These are phyloP conservation scores for Dipodascopsis uninucleata DNA, from an alignment of 805 yeast species.

Conservation along the genomic window DNA sequence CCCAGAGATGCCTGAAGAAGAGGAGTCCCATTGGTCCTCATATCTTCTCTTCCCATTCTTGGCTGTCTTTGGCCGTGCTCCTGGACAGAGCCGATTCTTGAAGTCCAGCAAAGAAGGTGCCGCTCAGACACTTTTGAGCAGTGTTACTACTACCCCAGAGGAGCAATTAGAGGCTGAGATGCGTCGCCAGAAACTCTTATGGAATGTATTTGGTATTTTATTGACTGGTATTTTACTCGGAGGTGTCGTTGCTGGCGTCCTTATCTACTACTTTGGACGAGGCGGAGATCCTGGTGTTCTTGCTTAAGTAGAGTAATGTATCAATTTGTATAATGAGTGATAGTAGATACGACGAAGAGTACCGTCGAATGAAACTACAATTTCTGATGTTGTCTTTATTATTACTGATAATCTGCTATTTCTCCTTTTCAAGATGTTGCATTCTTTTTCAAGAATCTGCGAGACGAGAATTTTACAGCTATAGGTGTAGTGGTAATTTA, in stretches of 20 bases:
- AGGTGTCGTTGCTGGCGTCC: slow-evolving; percentile 24
- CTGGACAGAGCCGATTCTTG: slow-evolving; percentile 3
- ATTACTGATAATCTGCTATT: no score
- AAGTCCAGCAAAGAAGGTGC: not conserved
- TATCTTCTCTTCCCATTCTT: slow-evolving; percentile 7
- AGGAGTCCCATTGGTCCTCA: slow-evolving; percentile 13
- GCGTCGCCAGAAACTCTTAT: slow-evolving; percentile 16
- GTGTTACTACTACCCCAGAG: slow-evolving; percentile 16
- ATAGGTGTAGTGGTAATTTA: no score
- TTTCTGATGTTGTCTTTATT: no score
- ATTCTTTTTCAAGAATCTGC: no score
- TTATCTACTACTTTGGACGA: slow-evolving; percentile 16
- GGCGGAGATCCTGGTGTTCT: slow-evolving; percentile 14
- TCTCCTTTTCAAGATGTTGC: no score
- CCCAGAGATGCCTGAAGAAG: no score
- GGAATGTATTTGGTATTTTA: slow-evolving; percentile 17
- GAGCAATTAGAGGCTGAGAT: slow-evolving; percentile 9
- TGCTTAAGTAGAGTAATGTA: no score
- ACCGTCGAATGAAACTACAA: no score
- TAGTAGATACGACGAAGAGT: no score
- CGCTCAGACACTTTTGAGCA: slow-evolving; percentile 7
- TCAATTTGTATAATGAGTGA: no score
- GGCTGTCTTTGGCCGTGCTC: slow-evolving; percentile 1
- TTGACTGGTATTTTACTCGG: slow-evolving; percentile 17
- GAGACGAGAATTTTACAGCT: no score